A percentile compares a stretch with the other conserved stretches of the same genome.
These are phyloP conservation scores for Aspergillus arachidicola DNA, from an alignment of 2,329 filamentous ascomycete species.

Conservation along the genomic window DNA sequence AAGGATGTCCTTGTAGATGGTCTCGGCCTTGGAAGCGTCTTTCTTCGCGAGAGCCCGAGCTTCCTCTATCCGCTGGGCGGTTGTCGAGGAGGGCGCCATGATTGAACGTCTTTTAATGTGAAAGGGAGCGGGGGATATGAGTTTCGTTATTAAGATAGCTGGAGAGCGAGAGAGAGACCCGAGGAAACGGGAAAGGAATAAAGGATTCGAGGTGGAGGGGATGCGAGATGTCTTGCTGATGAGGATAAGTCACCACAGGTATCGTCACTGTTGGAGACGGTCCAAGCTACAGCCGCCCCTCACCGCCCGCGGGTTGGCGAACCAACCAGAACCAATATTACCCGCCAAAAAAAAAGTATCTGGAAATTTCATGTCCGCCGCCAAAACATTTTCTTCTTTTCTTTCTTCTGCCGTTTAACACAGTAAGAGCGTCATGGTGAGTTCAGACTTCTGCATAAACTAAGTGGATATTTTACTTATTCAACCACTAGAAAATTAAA, in stretches of 20 bases:
- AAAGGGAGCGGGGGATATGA: background rate
- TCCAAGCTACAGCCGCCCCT: slow-evolving; percentile 13
- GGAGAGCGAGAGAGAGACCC: background rate
- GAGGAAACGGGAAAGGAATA: slow-evolving; percentile 5
- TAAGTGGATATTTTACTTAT: slow-evolving; percentile 12
- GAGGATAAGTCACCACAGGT: slow-evolving; percentile 7
- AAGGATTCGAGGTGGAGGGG: background rate
- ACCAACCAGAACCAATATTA: slow-evolving; percentile 26
- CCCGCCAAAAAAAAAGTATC: slow-evolving; percentile 32
- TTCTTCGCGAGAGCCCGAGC: slow-evolving; percentile 81
- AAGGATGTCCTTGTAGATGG: slow-evolving; percentile 86
- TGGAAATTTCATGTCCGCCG: slow-evolving; percentile 1
- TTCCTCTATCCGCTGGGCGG: slow-evolving; percentile 75
- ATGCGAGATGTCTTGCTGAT: background rate
- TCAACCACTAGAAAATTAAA: slow-evolving; percentile 57
- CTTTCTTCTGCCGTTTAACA: slow-evolving; percentile 13
- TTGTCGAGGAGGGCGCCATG: slow-evolving; percentile 55
- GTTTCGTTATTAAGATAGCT: background rate
- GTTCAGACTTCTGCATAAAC: slow-evolving; percentile 9
- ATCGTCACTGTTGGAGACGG: slow-evolving; percentile 27
- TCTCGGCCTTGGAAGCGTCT: slow-evolving; percentile 81
- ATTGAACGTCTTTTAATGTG: slow-evolving; percentile 20
- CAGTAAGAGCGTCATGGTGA: slow-evolving; percentile 33
- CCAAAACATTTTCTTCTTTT: slow-evolving; percentile 15
- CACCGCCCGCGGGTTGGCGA: slow-evolving; percentile 38